Evolutionary conservation across 179 eudicot species (phyloP), one percentile per base, ranked within the genome.

Genomic region (Silene vulgaris): DNA sequence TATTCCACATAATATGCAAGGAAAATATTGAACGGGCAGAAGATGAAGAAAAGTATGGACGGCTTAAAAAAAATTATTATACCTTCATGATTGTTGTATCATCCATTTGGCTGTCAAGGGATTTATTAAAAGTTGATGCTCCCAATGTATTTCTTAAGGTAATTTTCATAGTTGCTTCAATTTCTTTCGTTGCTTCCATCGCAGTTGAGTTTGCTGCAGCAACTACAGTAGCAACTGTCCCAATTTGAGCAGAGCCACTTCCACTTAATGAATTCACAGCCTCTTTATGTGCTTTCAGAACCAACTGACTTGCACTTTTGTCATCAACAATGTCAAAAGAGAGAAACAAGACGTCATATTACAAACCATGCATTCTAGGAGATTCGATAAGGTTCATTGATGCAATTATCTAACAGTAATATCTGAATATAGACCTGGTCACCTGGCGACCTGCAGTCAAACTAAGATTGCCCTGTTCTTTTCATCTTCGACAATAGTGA

Each of bases 261-360:
- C 99, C 97, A 83, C 97, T 88, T 73, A 92, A 84, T 71, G 97
- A 90, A 80, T 95, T 95, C 66, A 95, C 97, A 72, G 99, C 99
- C 73, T 92, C 99, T 86, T 92, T 95, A 86, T 95, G 99, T 21
- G 99, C 99, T 86, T 69, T 89, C 65, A 95, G 81, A 71, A 95
- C 99, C 87, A 92, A 89, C 87, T 95, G 99, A 48, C 97, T 83
- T 5, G 99, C 97, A 67, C 99, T 95, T 83, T 74, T 64, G 64
- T 75, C 74, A 65, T 63, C 45, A 45, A 69, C 74, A 74, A 70
- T 56, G 54, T 13, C 64, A 78, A 63, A 70, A 73, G 40, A 8
- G 40, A 60, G 43, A 75, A 11, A 30, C 63, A 14, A 43, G 28
- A 71, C 23, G 19, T 4, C 16, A 75, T 28, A 7, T 3, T 40